Evolutionary conservation across 768 basidiomycete genomes (phyloP).

Genomic region (Cubamyces lactineus): DNA sequence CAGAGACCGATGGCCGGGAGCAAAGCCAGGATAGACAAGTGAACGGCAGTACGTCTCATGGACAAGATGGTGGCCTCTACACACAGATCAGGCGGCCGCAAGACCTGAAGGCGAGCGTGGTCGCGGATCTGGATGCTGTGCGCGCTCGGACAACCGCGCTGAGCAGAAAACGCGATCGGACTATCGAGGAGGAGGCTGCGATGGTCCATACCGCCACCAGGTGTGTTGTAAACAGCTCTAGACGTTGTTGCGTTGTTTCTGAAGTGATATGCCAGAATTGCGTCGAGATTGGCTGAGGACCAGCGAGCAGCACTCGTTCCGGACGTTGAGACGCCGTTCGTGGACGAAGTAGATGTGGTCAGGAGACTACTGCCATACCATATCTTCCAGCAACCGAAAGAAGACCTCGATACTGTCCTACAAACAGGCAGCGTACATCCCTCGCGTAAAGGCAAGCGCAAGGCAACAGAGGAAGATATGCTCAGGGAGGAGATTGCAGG

Average conservation of each 20-base stretch:
- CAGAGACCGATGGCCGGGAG: conserved; percentile 17
- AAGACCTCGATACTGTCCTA: conserved; percentile 50
- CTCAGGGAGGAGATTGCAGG: conserved; percentile 55
- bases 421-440: not conserved
- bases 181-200: conserved; percentile 54
- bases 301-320: conserved; percentile 63
- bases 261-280: conserved; percentile 45
- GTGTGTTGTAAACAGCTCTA: conserved; percentile 37
- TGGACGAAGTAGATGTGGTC: conserved; percentile 61
- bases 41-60: conserved; percentile 5
- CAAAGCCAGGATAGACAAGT: conserved; percentile 11
- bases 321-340: conserved; percentile 72
- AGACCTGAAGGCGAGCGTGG: conserved; percentile 17
- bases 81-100: not conserved
- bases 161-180: conserved; percentile 41
- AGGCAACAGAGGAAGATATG: conserved; percentile 48
- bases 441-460: conserved; percentile 63
- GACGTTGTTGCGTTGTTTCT: not conserved
- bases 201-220: conserved; percentile 51
- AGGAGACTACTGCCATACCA: conserved; percentile 81
- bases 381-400: conserved; percentile 72
- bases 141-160: conserved; percentile 19
- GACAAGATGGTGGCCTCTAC: not conserved
- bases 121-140: conserved; percentile 27
- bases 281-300: conserved; percentile 60